Evolutionary conservation across 2,329 filamentous ascomycete genomes (phyloP).

Genomic region (Alternaria gaisen): DNA sequence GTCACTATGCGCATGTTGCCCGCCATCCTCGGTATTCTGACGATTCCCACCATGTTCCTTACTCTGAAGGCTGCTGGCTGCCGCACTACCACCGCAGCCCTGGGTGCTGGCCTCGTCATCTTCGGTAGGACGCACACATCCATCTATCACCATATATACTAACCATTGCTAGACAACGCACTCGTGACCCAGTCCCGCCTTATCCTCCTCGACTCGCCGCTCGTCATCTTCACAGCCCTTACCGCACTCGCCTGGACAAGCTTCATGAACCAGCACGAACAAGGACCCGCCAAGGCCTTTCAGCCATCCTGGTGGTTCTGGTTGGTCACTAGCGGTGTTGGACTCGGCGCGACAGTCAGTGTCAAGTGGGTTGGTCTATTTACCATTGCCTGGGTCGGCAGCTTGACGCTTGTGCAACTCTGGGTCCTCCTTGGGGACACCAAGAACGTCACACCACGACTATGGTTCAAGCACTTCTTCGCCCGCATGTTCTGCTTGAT

Average conservation of each 20-base stretch:
- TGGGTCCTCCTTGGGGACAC: constrained; percentile 94
- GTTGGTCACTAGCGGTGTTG: constrained; percentile 85
- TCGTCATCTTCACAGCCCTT: constrained; percentile 91
- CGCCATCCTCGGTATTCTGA: constrained; percentile 84
- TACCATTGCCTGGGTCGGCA: constrained; percentile 97
- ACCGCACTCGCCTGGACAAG: constrained; percentile 89
- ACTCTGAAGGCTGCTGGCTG: constrained; percentile 92
- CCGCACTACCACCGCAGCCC: constrained; percentile 80
- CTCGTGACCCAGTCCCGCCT: constrained; percentile 93
- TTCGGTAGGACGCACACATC: constrained; percentile 70
- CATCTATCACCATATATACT: constrained; percentile 18
- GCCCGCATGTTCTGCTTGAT: constrained; percentile 92
- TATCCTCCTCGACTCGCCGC: constrained; percentile 93
- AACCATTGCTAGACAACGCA: constrained; percentile 76
- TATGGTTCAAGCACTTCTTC: constrained; percentile 94
- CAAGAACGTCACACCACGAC: constrained; percentile 81
- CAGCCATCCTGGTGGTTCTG: constrained; percentile 97
- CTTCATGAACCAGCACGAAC: constrained; percentile 97
- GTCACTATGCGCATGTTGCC: constrained; percentile 96
- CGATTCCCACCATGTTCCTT: constrained; percentile 92
- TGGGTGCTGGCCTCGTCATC: constrained; percentile 87
- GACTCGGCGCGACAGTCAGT: constrained; percentile 87
- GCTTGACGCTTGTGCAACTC: constrained; percentile 87
- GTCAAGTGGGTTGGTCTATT: constrained; percentile 99
- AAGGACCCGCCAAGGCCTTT: constrained; percentile 89